Evolutionary conservation across 176 grass and related monocot species (phyloP).

Genomic region (Juncus effusus): DNA sequence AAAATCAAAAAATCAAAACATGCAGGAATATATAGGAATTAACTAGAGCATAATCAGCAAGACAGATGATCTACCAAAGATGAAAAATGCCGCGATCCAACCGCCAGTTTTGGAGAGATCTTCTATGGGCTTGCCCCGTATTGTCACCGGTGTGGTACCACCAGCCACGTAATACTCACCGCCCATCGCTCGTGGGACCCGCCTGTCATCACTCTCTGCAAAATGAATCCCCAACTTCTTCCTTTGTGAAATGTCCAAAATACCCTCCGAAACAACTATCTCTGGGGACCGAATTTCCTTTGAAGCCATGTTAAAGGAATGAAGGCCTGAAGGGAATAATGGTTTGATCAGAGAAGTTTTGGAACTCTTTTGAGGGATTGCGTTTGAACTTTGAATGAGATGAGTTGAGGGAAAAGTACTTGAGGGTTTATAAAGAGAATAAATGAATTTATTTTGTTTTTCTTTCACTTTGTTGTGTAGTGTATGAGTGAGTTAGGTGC

Average conservation of each 20-base stretch:
- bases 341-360: too few species aligned
- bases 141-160: constrained; percentile 60
- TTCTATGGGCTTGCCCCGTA: constrained; percentile 53
- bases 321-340: neutral
- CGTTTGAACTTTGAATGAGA: too few species aligned
- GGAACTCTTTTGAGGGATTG: too few species aligned
- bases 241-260: constrained; percentile 9
- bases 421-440: too few species aligned
- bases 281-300: constrained; percentile 67
- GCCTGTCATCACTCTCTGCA: constrained; percentile 57
- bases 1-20: too few species aligned
- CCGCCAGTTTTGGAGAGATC: constrained; percentile 67
- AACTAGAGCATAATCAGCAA: neutral
- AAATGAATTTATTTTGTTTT: too few species aligned
- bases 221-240: constrained; percentile 72
- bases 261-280: neutral
- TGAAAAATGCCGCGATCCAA: constrained; percentile 83
- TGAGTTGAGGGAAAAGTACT: too few species aligned
- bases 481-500: too few species aligned
- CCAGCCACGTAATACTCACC: constrained; percentile 28
- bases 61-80: constrained; percentile 46
- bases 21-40: neutral
- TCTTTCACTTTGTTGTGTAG: too few species aligned
- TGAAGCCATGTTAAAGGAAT: constrained; percentile 13
- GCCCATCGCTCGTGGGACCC: constrained; percentile 31